Base-by-base conservation (phyloP, 768 basidiomycete genomes). In the Suillus subaureus region DNA sequence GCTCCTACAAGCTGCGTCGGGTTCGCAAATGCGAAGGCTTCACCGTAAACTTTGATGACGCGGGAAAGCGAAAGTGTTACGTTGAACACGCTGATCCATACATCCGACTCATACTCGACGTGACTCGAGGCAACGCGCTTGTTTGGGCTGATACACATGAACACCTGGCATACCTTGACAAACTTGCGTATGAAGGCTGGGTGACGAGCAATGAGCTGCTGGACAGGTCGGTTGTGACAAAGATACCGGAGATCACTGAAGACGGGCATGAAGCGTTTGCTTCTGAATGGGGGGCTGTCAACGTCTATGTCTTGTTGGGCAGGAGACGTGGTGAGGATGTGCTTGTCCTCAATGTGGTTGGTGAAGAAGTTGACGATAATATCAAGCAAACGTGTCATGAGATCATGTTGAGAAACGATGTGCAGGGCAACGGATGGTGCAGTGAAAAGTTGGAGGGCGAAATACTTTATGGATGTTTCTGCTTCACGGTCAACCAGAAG, bases 61-160 rank as follows among this genome's bases (percentile, higher is more conserved):
- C 94, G 89, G 7, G 92, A 91, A 31, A 99, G 79, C 40, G 94
- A 96, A 12, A 97, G 85, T 7, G 95, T 96, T 28, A 98, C 91
- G 70, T 96, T 96, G 78, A 99, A 99, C 16, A 97, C 94, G 70
- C 90, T 93, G 67, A 97, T 94, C 97, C 96, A 97, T 23, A 91
- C 91, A 69, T 99, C 97, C 37, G 92, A 91, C 79, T 99, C 97
- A 79, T 93, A 99, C 76, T 98, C 97, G 70, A 99, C 88, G 70
- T 99, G 97, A 61, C 81, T 90, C 35, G 86, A 84, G 6, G 83
- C 87, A 23, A 91, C 94, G 21, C 97, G 87, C 70, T 89, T 89
- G 77, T 96, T 95, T 2, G 96, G 90, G 73, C 97, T 96, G 72
- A 98, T 85, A 68, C 93, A 94, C 87, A 94, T 92, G 82, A 99